Evolutionary conservation across 2,329 filamentous ascomycete species (phyloP).

Genomic region (Fusarium sp.): DNA sequence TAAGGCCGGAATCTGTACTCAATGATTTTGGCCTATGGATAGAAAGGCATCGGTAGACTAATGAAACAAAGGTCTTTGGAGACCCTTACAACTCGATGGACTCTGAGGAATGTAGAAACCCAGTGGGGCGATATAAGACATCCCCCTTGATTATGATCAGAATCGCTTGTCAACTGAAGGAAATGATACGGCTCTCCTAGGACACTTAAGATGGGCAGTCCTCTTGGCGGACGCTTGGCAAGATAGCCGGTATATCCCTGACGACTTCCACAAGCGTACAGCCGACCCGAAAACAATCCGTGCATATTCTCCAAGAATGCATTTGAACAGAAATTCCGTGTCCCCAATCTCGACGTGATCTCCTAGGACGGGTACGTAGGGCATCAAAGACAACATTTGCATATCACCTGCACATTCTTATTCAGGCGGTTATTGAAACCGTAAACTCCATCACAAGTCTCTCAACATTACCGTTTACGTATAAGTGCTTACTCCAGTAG

Average conservation of each 20-base stretch:
- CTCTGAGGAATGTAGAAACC: too few species aligned
- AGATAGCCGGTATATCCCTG: too few species aligned
- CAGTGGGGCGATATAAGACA: too few species aligned
- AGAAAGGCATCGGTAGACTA: not conserved
- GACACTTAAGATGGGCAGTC: too few species aligned
- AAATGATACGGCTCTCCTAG: too few species aligned
- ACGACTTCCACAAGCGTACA: too few species aligned
- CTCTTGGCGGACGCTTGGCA: too few species aligned
- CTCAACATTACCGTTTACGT: not conserved
- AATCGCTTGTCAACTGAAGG: too few species aligned
- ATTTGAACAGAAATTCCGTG: not conserved
- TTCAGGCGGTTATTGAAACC: not conserved
- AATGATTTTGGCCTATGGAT: not conserved
- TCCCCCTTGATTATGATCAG: too few species aligned
- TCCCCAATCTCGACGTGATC: not conserved
- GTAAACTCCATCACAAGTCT: not conserved
- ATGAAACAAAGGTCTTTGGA: not conserved
- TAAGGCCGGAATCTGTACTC: not conserved
- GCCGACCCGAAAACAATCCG: not conserved
- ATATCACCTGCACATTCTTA: not conserved
- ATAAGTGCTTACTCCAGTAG: slow-evolving; percentile 7
- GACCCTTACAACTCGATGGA: not conserved
- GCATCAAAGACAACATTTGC: not conserved
- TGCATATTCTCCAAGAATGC: too few species aligned
- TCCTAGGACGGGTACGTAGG: not conserved